These are phyloP conservation scores for Didymella pinodella DNA, from an alignment of 2,329 filamentous ascomycete species.

Conservation along the genomic window DNA sequence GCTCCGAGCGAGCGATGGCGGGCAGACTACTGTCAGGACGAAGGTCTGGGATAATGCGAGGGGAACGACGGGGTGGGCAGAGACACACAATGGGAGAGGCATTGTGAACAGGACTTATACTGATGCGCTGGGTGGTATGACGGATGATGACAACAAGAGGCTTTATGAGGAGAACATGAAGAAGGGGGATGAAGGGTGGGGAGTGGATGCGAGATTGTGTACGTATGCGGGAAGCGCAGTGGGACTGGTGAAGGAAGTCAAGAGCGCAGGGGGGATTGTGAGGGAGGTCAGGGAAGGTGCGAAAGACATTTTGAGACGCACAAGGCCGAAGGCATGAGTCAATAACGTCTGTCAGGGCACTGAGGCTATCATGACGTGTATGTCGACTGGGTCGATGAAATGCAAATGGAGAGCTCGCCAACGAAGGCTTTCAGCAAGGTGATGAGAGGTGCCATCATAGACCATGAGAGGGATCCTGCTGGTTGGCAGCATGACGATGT, in stretches of 20 bases:
- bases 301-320: constrained; percentile 37
- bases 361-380: no score
- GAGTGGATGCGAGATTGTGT: constrained; percentile 59
- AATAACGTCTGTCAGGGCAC: no score
- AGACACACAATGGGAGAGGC: constrained; percentile 64
- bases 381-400: no score
- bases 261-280: constrained; percentile 62
- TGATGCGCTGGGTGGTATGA: constrained; percentile 53
- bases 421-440: no score
- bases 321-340: neutral
- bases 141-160: constrained; percentile 54
- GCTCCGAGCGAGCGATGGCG: constrained; percentile 59
- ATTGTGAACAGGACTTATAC: constrained; percentile 63
- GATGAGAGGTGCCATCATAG: no score
- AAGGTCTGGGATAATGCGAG: constrained; percentile 62
- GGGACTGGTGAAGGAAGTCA: constrained; percentile 63
- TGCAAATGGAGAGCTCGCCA: no score
- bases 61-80: constrained; percentile 66
- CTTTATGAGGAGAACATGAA: constrained; percentile 59
- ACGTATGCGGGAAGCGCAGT: constrained; percentile 70
- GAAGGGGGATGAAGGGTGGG: constrained; percentile 63
- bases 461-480: no score
- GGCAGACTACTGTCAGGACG: constrained; percentile 59
- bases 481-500: no score
- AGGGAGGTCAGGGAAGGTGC: constrained; percentile 55